These are phyloP conservation scores for Nicotiana noctiflora DNA, from an alignment of 257 asterid genomes.

Conservation along the genomic window DNA sequence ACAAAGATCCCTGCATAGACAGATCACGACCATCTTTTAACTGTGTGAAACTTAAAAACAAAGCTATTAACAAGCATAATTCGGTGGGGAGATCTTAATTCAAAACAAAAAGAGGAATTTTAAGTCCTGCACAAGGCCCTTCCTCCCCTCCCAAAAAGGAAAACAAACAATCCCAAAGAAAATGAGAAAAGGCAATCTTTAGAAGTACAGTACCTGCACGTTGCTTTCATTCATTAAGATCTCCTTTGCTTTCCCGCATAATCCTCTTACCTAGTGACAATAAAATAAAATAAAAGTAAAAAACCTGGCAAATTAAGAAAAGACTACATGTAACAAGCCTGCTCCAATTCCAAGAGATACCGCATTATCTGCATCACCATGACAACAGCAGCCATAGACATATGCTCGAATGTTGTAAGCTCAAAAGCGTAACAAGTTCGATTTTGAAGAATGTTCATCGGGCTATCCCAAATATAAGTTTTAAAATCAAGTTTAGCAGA, in stretches of 20 bases:
- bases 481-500: not conserved
- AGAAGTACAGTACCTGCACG: slow-evolving; percentile 46
- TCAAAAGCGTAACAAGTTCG: not conserved
- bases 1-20: not conserved
- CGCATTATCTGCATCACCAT: not conserved
- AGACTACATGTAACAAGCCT: not conserved
- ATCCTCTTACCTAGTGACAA: slow-evolving; percentile 45
- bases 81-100: not conserved
- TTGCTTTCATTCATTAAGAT: slow-evolving; percentile 71
- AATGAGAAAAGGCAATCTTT: not conserved
- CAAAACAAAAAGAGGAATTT: not conserved
- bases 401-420: not conserved
- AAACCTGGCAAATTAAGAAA: not conserved
- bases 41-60: not conserved
- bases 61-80: not conserved
- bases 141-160: not conserved
- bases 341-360: no score
- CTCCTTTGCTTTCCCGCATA: slow-evolving; percentile 76
- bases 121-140: not conserved
- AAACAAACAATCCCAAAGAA: not conserved
- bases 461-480: not conserved
- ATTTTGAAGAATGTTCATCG: not conserved
- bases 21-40: not conserved
- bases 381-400: not conserved
- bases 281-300: slow-evolving; percentile 5